phyloP scores from a whole-genome alignment of 495 filamentous ascomycete species.

The Hypoxylon trugodes region DNA sequence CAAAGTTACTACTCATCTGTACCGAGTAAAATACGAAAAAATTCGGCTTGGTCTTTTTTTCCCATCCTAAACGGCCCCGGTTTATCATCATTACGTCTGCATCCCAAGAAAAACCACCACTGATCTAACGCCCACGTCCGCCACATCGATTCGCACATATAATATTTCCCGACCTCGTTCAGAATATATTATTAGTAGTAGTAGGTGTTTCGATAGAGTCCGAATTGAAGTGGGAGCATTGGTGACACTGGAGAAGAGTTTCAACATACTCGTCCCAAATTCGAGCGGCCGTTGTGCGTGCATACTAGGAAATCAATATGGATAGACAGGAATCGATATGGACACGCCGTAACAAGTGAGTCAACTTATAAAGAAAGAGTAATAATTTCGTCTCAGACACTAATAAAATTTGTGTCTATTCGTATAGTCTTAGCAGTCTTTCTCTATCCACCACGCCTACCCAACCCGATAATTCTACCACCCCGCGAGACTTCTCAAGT shows the following conservation, averaged over 20 bases:
- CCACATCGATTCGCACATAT: constrained; percentile 5
- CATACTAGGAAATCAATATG: constrained; percentile 36
- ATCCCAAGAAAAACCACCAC: background rate
- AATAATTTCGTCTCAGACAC: background rate
- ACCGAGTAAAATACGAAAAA: background rate
- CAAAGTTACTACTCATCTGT: constrained; percentile 9
- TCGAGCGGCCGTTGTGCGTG: constrained; percentile 24
- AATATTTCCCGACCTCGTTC: background rate
- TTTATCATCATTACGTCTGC: constrained; percentile 7
- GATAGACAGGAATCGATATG: constrained; percentile 67
- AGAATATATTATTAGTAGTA: background rate
- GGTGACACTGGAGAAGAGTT: constrained; percentile 32
- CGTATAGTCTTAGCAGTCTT: constrained; percentile 80
- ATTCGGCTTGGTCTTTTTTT: background rate
- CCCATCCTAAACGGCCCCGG: background rate
- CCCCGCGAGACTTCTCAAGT: constrained; percentile 62
- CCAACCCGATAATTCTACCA: constrained; percentile 69
- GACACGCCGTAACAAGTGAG: constrained; percentile 92
- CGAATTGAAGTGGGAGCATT: constrained; percentile 20
- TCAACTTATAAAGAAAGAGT: constrained; percentile 21
- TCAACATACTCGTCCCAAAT: constrained; percentile 36
- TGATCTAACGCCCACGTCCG: no score
- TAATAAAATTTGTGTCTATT: constrained; percentile 35
- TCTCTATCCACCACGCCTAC: constrained; percentile 81
- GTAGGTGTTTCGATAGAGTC: constrained; percentile 13